Base-by-base conservation (phyloP, 495 filamentous ascomycete species). In the Xylaria sp. region DNA sequence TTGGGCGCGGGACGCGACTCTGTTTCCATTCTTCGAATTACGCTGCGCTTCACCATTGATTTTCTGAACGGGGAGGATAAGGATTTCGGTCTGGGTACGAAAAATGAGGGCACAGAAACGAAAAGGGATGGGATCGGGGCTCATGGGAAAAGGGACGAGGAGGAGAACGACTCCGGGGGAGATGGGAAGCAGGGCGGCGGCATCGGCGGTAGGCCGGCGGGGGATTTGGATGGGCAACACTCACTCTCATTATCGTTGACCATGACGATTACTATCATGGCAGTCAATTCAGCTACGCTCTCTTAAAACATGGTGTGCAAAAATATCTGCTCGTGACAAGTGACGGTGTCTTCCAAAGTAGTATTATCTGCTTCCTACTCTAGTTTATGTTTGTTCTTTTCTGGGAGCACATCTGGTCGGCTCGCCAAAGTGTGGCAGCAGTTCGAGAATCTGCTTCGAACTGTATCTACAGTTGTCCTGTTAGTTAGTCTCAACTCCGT, bases 231-330 rank as follows among this genome's bases (percentile, higher is more conserved):
- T 31, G 35, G 24, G 29, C 48, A 66, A 41, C 61, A 59, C 48
- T 71, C 61, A 64, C 69, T 71, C 43, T 71, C 61, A 46, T 29
- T 71, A 63, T 70, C 69, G 48, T 44, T 71, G 7, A 63, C 61
- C 69, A 59, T 71, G 69, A 65, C 69, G 69, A 71, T 71, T 17
- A 71, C 69, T 24, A 66, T 71, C 69, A 66, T 71, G 69, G 50
- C 61, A 44, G 12, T 66, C 44, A 71, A 71, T 66, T 31, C 61
- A 65, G 11, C 69, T 24, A 46, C 69, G 41, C 69, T 71, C 61
- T 71, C 61, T 71, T 71, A 66, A 53, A 44, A 31, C 43, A n/a
- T 8, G 0, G 1, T 53, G 37, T 40, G 37, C 61, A 7, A 55
- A 40, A 31, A 55, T n/a, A n/a, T n/a, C 61, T 70, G 68, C 68